phyloP scores from a whole-genome alignment of 176 grass and related monocot genomes.

The Oryza longistaminata region DNA sequence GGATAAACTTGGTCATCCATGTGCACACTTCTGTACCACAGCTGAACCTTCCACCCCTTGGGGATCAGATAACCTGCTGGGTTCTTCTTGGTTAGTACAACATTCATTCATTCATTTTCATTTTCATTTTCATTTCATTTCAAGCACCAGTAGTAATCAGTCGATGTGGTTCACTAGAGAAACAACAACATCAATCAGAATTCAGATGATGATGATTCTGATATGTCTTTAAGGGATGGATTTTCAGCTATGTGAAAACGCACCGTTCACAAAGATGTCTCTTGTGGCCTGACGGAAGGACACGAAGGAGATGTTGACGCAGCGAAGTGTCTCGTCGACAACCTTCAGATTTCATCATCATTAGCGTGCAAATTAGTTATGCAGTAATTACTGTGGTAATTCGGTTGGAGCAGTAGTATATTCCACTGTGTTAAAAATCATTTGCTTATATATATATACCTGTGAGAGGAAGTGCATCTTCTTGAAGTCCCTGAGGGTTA shows the following conservation, averaged over 20 bases:
- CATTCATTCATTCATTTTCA: neutral
- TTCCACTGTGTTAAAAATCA: too few species aligned
- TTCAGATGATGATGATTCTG: neutral
- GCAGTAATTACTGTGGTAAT: neutral
- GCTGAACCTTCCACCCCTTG: conserved; percentile 79
- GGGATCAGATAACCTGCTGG: conserved; percentile 79
- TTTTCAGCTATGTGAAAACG: neutral
- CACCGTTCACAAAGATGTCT: conserved; percentile 69
- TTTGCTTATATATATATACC: conserved; percentile 16
- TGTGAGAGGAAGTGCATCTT: conserved; percentile 97
- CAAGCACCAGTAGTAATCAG: neutral
- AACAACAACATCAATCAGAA: neutral
- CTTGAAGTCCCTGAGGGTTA: conserved; percentile 76
- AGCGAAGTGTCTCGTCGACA: conserved; percentile 81
- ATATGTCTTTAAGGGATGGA: neutral
- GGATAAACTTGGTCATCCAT: conserved; percentile 84
- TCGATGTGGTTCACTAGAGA: neutral
- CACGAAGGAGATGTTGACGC: conserved; percentile 86
- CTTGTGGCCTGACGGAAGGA: conserved; percentile 72
- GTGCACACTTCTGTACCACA: conserved; percentile 92
- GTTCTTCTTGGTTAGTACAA: neutral
- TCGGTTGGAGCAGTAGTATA: too few species aligned
- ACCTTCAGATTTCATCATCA: conserved; percentile 40
- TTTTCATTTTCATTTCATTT: too few species aligned
- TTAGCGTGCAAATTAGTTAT: neutral